Conservation (phyloP, 1,284 basidiomycete species). For the Fomes fomentarius region DNA sequence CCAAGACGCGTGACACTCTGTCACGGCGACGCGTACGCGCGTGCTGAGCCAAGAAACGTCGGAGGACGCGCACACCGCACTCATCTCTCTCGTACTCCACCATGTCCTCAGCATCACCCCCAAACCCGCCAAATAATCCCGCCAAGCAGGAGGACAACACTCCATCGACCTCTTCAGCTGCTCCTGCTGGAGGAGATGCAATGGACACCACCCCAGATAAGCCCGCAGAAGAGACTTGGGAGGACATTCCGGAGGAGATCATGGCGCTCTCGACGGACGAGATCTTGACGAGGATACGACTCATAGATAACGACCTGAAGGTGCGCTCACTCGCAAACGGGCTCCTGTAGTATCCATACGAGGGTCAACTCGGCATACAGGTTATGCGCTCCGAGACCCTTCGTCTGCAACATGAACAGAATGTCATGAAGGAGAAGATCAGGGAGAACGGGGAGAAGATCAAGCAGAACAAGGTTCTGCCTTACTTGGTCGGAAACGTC, state of each 20-base stretch:
- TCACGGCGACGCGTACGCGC: constrained; percentile 28
- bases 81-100: constrained; percentile 24
- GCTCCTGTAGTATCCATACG: background rate
- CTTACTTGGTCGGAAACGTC: constrained; percentile 97
- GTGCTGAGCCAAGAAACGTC: constrained; percentile 6
- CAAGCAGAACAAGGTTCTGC: constrained; percentile 99
- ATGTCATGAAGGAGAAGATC: constrained; percentile 97
- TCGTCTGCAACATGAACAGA: constrained; percentile 92
- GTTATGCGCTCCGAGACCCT: constrained; percentile 95
- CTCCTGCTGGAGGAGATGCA: constrained; percentile 40
- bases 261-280: constrained; percentile 77
- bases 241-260: constrained; percentile 84
- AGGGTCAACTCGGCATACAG: constrained; percentile 39
- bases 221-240: constrained; percentile 77
- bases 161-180: constrained; percentile 35
- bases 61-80: constrained; percentile 4
- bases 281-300: constrained; percentile 82
- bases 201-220: constrained; percentile 79
- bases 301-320: constrained; percentile 96
- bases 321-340: constrained; percentile 40
- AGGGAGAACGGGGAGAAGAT: constrained; percentile 98
- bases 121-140: constrained; percentile 49
- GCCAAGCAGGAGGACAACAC: constrained; percentile 52
- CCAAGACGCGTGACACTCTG: constrained; percentile 6
- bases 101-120: constrained; percentile 72